phyloP scores from a whole-genome alignment of 805 yeast species.

The Brettanomyces bruxellensis region DNA sequence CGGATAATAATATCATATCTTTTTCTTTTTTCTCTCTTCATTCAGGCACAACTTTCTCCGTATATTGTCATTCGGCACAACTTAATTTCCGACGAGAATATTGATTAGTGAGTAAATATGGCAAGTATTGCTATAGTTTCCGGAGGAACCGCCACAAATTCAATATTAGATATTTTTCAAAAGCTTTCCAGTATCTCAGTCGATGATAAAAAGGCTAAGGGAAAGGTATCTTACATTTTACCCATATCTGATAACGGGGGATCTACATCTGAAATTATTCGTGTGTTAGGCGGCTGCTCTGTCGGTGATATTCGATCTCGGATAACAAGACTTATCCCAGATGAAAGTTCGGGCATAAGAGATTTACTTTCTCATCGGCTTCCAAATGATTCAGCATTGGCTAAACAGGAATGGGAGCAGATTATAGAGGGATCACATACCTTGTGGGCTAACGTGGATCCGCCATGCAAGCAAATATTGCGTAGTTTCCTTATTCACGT shows the following conservation, averaged over 20 bases:
- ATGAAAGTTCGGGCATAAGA: conserved; percentile 28
- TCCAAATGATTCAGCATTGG: conserved; percentile 36
- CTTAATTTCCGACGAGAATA: not conserved
- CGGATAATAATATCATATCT: no score
- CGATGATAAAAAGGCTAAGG: not conserved
- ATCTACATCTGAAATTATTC: conserved; percentile 77
- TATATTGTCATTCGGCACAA: not conserved
- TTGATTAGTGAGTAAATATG: conserved; percentile 7
- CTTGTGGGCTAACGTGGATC: conserved; percentile 54
- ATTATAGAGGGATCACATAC: conserved; percentile 74
- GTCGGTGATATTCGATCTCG: conserved; percentile 88
- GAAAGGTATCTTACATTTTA: conserved; percentile 47
- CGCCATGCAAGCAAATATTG: conserved; percentile 59
- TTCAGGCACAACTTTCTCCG: no score
- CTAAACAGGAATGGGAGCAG: conserved; percentile 64
- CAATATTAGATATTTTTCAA: conserved; percentile 52
- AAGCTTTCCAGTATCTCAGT: conserved; percentile 22
- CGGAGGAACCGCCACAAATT: conserved; percentile 87
- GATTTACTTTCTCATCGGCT: conserved; percentile 41
- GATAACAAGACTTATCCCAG: conserved; percentile 63
- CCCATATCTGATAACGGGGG: conserved; percentile 95
- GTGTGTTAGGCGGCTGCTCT: conserved; percentile 91
- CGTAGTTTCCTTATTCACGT: conserved; percentile 72
- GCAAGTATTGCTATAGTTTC: conserved; percentile 37
- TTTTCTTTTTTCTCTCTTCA: no score